These are phyloP conservation scores for Malassezia japonica DNA, from an alignment of 1,284 basidiomycete species.

Conservation along the genomic window DNA sequence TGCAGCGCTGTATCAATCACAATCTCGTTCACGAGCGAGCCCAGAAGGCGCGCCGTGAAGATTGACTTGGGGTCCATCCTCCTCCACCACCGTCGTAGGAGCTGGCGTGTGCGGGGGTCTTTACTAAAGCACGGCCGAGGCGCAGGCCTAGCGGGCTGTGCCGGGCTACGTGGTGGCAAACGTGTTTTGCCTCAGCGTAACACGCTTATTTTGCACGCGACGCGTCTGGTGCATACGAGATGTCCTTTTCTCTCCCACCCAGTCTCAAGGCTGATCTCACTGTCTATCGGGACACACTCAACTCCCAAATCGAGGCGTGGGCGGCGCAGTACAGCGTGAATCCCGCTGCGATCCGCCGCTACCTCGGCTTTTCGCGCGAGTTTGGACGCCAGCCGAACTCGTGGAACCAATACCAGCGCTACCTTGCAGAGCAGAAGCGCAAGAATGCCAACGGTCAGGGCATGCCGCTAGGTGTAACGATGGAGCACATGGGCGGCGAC, in stretches of 20 bases:
- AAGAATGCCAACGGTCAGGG: slow-evolving; percentile 11
- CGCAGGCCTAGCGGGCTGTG: no score
- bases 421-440: slow-evolving; percentile 18
- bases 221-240: not conserved
- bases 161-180: no score
- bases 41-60: slow-evolving; percentile 27
- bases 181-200: not conserved
- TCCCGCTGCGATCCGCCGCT: slow-evolving; percentile 16
- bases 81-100: no score
- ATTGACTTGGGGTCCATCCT: slow-evolving; percentile 24
- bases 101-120: no score
- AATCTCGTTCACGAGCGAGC: slow-evolving; percentile 32
- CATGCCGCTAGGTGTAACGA: not conserved
- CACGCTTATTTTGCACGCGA: not conserved
- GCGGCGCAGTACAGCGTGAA: slow-evolving; percentile 18
- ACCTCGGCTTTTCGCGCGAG: slow-evolving; percentile 17
- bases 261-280: slow-evolving; percentile 15
- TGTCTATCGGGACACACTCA: slow-evolving; percentile 16
- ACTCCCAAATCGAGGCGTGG: slow-evolving; percentile 17
- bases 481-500: not conserved
- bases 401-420: slow-evolving; percentile 18
- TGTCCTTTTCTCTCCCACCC: slow-evolving; percentile 16
- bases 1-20: slow-evolving; percentile 33
- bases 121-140: no score
- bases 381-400: slow-evolving; percentile 19